A percentile compares a stretch with the other conserved stretches of the same genome.
phyloP scores from a whole-genome alignment of 2,329 filamentous ascomycete genomes.

The Coniella lustricola region DNA sequence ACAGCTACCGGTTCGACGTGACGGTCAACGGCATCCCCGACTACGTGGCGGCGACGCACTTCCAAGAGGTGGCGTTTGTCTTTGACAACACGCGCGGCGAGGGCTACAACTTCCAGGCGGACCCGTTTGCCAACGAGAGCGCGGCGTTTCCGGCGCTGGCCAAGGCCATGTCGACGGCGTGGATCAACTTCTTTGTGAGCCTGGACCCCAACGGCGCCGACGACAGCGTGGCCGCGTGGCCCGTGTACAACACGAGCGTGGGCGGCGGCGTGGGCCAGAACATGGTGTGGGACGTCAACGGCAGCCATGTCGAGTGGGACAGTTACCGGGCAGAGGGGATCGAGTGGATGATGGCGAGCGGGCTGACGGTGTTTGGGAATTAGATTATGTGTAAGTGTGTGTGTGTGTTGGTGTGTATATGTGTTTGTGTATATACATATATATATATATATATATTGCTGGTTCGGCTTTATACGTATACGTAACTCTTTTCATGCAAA shows the following conservation, averaged over 20 bases:
- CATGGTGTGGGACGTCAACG: slow-evolving; percentile 43
- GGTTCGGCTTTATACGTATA: no score
- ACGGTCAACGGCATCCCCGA: slow-evolving; percentile 22
- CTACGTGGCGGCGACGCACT: slow-evolving; percentile 24
- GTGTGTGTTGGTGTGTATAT: no score
- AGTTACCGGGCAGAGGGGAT: slow-evolving; percentile 36
- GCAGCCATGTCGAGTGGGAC: slow-evolving; percentile 32
- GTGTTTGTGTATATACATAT: no score
- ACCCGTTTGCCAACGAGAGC: slow-evolving; percentile 34
- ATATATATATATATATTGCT: no score
- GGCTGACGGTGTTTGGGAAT: slow-evolving; percentile 14
- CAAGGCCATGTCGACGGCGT: slow-evolving; percentile 42
- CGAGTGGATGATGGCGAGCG: slow-evolving; percentile 25
- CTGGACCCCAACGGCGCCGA: slow-evolving; percentile 35
- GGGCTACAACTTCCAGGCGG: slow-evolving; percentile 35
- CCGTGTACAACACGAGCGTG: slow-evolving; percentile 16
- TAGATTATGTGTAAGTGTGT: no score
- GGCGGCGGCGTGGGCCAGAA: slow-evolving; percentile 27
- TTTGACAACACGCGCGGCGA: slow-evolving; percentile 43
- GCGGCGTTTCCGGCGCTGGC: slow-evolving; percentile 35
- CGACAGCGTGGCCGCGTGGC: slow-evolving; percentile 15
- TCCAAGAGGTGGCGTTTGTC: slow-evolving; percentile 46
- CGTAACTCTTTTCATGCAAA: no score
- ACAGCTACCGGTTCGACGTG: slow-evolving; percentile 39
- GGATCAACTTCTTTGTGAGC: slow-evolving; percentile 42